Base-by-base conservation (phyloP, 179 eudicot genomes). In the Silene vulgaris region DNA sequence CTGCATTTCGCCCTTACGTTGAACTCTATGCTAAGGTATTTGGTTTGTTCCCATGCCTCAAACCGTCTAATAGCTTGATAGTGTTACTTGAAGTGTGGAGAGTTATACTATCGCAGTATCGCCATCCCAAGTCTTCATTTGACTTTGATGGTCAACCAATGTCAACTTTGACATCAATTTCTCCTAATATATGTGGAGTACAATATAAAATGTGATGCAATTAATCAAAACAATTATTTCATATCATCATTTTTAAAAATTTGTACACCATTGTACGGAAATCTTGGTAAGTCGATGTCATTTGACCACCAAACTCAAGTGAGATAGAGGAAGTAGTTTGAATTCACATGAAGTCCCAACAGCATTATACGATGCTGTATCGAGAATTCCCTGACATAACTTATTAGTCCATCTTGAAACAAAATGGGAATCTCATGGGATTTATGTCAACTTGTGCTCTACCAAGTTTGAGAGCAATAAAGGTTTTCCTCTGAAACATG, bases 11-110 rank as follows among this genome's bases (percentile, higher is more conserved):
- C 28, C 85, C 75, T 69, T 92, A 75, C 75, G 97, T 95, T 65
- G 97, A 92, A 75, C 87, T 95, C 43, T 92, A 90, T 84, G 97
- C 99, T 13, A 89, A 95, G 97, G 99, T 92, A 89, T 43, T 12
- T 43, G 43, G 37, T 57, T 23, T 65, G 13, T 45, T 73, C 19
- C 57, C 19, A 19, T 5, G 43, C 57, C 57, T 69, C 12, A 7
- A 63, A 45, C 74, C 11, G 45, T 21, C 17, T 37, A 19, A 2
- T 61, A 19, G 43, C 21, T 77, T 73, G 9, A 21, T 48, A 65
- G 19, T 45, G 5, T 40, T 78, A 30, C 28, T 3, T 50, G 4
- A 37, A 37, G 20, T 45, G 35, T 65, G 12, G 5, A n/a, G 60
- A 16, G 19, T 56, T 56, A 56, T 56, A 54, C 60, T 4, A n/a